Evolutionary conservation across 352 stramenopile genomes (phyloP).

Genomic region (Globisporangium radiosum): DNA sequence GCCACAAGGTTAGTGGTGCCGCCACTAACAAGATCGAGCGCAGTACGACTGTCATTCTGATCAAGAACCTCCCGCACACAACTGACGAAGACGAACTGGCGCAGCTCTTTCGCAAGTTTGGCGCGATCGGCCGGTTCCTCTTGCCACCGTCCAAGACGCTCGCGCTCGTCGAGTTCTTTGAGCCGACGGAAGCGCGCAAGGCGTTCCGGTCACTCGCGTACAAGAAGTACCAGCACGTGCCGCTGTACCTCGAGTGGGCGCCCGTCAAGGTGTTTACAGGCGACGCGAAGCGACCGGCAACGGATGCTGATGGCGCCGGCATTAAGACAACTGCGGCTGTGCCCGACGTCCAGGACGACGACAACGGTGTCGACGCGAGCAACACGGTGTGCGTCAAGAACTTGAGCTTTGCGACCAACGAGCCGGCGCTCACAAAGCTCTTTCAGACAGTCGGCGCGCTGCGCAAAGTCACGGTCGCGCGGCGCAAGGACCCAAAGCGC

Average conservation of each 20-base stretch:
- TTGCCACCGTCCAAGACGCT: conserved; percentile 92
- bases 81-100: conserved; percentile 91
- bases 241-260: conserved; percentile 98
- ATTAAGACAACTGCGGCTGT: conserved; percentile 53
- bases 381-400: conserved; percentile 98
- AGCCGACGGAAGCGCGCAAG: conserved; percentile 91
- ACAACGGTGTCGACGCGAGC: conserved; percentile 53
- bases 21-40: conserved; percentile 75
- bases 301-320: conserved; percentile 27
- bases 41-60: conserved; percentile 93
- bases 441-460: conserved; percentile 67
- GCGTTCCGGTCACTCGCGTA: conserved; percentile 98
- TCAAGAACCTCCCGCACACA: conserved; percentile 98
- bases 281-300: conserved; percentile 4
- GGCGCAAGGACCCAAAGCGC: conserved; percentile 74
- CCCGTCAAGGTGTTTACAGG: conserved; percentile 79
- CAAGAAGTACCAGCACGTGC: conserved; percentile 97
- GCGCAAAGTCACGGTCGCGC: conserved; percentile 83
- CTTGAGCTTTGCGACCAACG: conserved; percentile 96
- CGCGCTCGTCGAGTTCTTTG: conserved; percentile 94
- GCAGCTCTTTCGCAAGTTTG: conserved; percentile 92
- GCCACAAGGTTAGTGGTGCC: conserved; percentile 16
- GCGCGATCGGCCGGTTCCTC: conserved; percentile 84
- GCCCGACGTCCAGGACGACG: conserved; percentile 60
- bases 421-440: conserved; percentile 78